phyloP scores from a whole-genome alignment of 73 alveolate genomes.

The Paramecium sonneborni region DNA sequence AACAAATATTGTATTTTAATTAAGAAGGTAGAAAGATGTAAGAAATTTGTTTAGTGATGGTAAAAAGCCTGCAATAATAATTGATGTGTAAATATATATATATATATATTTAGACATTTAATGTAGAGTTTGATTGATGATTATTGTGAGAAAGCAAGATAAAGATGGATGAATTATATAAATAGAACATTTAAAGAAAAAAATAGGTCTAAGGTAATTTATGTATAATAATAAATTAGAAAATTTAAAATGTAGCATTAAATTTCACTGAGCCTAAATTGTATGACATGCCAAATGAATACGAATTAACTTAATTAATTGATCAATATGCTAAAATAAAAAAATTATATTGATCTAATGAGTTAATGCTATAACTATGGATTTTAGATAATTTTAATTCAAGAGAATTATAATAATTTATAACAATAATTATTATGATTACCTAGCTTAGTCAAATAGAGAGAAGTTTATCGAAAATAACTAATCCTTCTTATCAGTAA shows the following conservation, averaged over 20 bases:
- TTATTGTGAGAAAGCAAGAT: neutral
- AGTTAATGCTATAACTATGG: too few species aligned
- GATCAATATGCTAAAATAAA: slow-evolving; percentile 11
- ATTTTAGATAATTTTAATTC: neutral
- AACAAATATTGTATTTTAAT: neutral
- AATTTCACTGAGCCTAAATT: neutral
- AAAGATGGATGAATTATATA: neutral
- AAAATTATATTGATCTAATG: slow-evolving; percentile 6
- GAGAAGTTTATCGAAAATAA: neutral
- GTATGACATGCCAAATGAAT: slow-evolving; percentile 30
- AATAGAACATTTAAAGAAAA: neutral
- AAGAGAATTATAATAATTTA: neutral
- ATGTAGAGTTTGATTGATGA: slow-evolving; percentile 19
- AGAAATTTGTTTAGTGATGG: neutral
- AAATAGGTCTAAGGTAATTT: neutral
- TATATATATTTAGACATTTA: neutral
- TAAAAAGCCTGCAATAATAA: neutral
- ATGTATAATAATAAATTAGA: neutral
- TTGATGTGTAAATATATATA: neutral
- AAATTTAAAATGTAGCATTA: neutral
- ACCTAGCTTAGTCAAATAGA: neutral
- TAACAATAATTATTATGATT: neutral
- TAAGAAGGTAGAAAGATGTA: neutral
- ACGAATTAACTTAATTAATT: slow-evolving; percentile 1
- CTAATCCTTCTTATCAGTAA: neutral